A percentile compares a stretch with the other conserved stretches of the same genome.
These are phyloP conservation scores for Scheffersomyces lignicola DNA, from an alignment of 1,139 yeast genomes.

Conservation along the genomic window DNA sequence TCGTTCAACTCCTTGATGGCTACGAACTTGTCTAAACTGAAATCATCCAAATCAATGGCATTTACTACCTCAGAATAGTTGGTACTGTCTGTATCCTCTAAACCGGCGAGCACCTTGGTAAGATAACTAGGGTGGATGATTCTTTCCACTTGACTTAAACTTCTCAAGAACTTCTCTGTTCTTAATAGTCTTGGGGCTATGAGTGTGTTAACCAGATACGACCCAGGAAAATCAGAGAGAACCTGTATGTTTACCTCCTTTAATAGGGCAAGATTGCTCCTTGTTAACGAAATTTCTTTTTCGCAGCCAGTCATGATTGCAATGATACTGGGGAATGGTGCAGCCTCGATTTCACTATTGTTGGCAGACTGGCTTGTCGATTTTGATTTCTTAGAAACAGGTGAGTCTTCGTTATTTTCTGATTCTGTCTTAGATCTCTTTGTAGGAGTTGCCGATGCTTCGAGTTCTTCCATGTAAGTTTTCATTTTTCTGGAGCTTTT, in stretches of 20 bases:
- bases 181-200: slow-evolving; percentile 79
- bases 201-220: slow-evolving; percentile 41
- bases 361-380: slow-evolving; percentile 6
- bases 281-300: slow-evolving; percentile 33
- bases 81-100: background rate
- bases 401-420: slow-evolving; percentile 10
- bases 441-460: slow-evolving; percentile 13
- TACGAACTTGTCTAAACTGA: slow-evolving; percentile 35
- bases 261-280: slow-evolving; percentile 33
- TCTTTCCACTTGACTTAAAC: slow-evolving; percentile 33
- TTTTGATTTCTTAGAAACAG: slow-evolving; percentile 4
- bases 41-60: slow-evolving; percentile 30
- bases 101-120: slow-evolving; percentile 34
- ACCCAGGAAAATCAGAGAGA: slow-evolving; percentile 30
- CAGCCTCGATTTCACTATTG: no score
- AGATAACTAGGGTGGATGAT: slow-evolving; percentile 53
- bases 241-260: slow-evolving; percentile 41
- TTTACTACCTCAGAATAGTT: slow-evolving; percentile 11
- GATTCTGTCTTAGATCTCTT: slow-evolving; percentile 9
- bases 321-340: slow-evolving; percentile 25
- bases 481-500: slow-evolving; percentile 44
- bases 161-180: slow-evolving; percentile 77
- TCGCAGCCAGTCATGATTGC: slow-evolving; percentile 71
- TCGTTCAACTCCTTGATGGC: slow-evolving; percentile 34
- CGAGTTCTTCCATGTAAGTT: slow-evolving; percentile 36